Evolutionary conservation across 2,329 filamentous ascomycete species (phyloP), one percentile per base, ranked within the genome.

Genomic region (Ophiostoma novo-ulmi): DNA sequence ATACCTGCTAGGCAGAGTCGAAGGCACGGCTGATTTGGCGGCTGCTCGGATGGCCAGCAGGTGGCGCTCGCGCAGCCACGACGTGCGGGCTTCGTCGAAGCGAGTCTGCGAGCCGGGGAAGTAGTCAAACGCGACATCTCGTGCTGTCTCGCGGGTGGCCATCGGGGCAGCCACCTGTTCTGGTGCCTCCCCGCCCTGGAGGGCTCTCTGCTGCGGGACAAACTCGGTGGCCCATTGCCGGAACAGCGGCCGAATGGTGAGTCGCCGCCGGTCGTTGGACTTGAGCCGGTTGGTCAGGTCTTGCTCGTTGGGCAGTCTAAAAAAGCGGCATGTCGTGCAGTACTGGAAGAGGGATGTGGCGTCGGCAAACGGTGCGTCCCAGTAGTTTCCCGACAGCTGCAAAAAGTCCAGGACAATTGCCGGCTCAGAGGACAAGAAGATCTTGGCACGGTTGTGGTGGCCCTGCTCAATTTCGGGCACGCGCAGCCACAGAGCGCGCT

Each of bases 401-500:
- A 93, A 82, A 74, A 94, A 92, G 0, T 78, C 68, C 17, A 94
- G 81, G 0, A 89, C 83, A 20, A 82, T 75, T 1, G 73, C 73
- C 0, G 90, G 87, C 13, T 90, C 82, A 0, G 78, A 78, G 0
- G 88, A 88, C 0, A 94, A 81, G 17, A 87, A 82, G 0, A 94
- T 75, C 71, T 85, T 85, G 67, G 87, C 80, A 71, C 82, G 82
- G 72, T 86, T 87, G 72, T 81, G 82, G 76, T 92, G 81, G 2
- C 81, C 73, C 0, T 77, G 73, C 75, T 94, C 91, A 44, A 93
- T 87, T 76, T 92, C 89, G 4, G 85, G 82, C 20, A 94, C 84
- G 0, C 90, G 85, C 0, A 94, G 75, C 76, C 85, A 87, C 1
- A 95, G 78, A 1, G 87, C 90, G 14, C 77, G 78, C 68, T 91